Evolutionary conservation across 106 monocot species (phyloP).

Genomic region (Narthecium ossifragum): DNA sequence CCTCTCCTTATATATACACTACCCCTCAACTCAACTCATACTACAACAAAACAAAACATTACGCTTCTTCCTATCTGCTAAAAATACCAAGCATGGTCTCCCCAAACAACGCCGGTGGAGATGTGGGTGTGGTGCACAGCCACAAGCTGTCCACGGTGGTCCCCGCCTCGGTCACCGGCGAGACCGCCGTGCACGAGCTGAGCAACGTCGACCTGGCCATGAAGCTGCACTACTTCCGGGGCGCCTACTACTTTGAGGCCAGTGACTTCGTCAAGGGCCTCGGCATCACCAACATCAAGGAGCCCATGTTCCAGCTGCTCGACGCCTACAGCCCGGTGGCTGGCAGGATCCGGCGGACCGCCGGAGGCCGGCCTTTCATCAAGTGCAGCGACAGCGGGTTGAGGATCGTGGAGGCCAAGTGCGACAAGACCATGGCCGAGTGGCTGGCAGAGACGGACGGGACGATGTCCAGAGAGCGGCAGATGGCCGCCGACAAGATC

Average conservation of each 20-base stretch:
- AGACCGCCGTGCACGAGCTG: slow-evolving; percentile 25
- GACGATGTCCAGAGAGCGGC: not conserved
- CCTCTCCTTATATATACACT: too few species aligned
- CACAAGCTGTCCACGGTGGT: slow-evolving; percentile 53
- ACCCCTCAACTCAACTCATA: too few species aligned
- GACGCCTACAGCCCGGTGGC: slow-evolving; percentile 21
- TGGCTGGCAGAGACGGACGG: slow-evolving; percentile 23
- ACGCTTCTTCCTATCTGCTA: too few species aligned
- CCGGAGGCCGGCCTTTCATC: slow-evolving; percentile 30
- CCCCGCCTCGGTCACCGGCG: slow-evolving; percentile 40
- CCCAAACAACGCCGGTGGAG: not conserved
- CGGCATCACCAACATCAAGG: slow-evolving; percentile 18
- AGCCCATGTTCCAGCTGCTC: slow-evolving; percentile 54
- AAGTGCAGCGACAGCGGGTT: slow-evolving; percentile 75
- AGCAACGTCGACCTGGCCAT: slow-evolving; percentile 24
- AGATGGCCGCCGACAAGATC: slow-evolving; percentile 37
- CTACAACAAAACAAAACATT: too few species aligned
- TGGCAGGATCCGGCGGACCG: slow-evolving; percentile 43
- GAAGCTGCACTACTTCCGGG: slow-evolving; percentile 52
- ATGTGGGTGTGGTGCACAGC: too few species aligned
- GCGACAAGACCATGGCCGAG: slow-evolving; percentile 28
- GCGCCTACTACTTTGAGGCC: slow-evolving; percentile 31
- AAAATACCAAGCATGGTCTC: slow-evolving; percentile 14
- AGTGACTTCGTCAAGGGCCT: slow-evolving; percentile 21
- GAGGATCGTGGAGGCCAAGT: slow-evolving; percentile 52